These are phyloP conservation scores for Arctium minus DNA, from an alignment of 129 eudicot species.

Conservation along the genomic window DNA sequence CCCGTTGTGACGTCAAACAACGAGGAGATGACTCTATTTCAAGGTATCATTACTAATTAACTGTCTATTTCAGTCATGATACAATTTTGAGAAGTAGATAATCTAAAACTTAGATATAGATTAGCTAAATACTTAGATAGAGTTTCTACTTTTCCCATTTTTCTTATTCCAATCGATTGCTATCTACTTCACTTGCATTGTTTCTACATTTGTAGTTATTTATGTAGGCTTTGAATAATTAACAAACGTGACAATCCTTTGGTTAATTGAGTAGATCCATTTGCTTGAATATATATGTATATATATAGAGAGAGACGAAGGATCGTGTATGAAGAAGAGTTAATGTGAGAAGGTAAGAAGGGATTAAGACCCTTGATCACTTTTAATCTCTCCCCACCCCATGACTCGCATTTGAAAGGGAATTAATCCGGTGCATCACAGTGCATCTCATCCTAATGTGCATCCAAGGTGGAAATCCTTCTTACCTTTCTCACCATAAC, in stretches of 20 bases:
- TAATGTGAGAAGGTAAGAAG: no score
- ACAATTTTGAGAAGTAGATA: not conserved
- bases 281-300: not conserved
- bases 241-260: not conserved
- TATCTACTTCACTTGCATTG: slow-evolving; percentile 8
- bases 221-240: slow-evolving; percentile 3
- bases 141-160: not conserved
- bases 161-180: not conserved
- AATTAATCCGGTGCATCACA: no score
- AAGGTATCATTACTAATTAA: slow-evolving; percentile 6
- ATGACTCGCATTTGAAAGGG: no score
- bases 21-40: not conserved
- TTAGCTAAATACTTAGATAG: not conserved
- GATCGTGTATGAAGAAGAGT: no score
- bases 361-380: no score
- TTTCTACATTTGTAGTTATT: not conserved
- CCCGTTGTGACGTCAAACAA: not conserved
- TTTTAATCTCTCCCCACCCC: no score
- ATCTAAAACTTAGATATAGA: not conserved
- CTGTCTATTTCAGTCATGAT: not conserved
- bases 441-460: no score
- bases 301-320: no score
- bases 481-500: no score
- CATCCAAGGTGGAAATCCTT: no score
- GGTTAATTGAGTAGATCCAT: not conserved